phyloP scores from a whole-genome alignment of 768 basidiomycete species.

The Leccinum obscurum region DNA sequence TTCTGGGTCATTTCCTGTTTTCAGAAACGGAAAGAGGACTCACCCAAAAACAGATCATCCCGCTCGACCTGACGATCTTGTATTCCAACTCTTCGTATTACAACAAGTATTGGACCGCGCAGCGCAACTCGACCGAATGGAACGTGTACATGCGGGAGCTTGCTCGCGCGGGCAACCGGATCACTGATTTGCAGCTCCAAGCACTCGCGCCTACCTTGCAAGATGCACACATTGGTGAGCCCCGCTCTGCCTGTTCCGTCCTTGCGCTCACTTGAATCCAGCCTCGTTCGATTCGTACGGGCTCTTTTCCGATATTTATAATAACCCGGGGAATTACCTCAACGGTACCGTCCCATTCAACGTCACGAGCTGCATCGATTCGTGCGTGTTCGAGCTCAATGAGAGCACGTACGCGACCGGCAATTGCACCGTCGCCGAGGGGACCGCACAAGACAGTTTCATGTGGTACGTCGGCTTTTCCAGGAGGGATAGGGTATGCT shows the following conservation, averaged over 20 bases:
- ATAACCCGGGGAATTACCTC: conserved; percentile 50
- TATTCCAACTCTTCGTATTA: conserved; percentile 50
- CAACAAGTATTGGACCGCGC: conserved; percentile 48
- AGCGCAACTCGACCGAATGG: conserved; percentile 59
- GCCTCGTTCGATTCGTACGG: conserved; percentile 63
- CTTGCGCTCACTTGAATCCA: conserved; percentile 21
- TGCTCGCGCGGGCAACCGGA: conserved; percentile 48
- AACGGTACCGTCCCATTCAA: conserved; percentile 66
- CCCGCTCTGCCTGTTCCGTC: too few relatives aligned
- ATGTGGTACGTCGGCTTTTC: conserved; percentile 45
- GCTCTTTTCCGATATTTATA: conserved; percentile 59
- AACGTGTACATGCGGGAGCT: conserved; percentile 55
- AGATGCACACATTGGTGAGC: conserved; percentile 57
- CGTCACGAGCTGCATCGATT: conserved; percentile 50
- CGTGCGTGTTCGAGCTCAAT: conserved; percentile 42
- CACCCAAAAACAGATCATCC: conserved; percentile 47
- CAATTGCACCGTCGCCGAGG: conserved; percentile 36
- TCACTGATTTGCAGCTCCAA: conserved; percentile 52
- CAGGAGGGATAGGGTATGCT: not conserved
- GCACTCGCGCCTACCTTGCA: conserved; percentile 47
- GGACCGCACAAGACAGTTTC: conserved; percentile 53
- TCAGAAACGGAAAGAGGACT: not conserved
- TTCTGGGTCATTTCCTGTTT: not conserved
- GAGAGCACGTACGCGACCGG: conserved; percentile 27
- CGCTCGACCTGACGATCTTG: conserved; percentile 48